Evolutionary conservation across 345 rosid species (phyloP).

Genomic region (Linum tenue): DNA sequence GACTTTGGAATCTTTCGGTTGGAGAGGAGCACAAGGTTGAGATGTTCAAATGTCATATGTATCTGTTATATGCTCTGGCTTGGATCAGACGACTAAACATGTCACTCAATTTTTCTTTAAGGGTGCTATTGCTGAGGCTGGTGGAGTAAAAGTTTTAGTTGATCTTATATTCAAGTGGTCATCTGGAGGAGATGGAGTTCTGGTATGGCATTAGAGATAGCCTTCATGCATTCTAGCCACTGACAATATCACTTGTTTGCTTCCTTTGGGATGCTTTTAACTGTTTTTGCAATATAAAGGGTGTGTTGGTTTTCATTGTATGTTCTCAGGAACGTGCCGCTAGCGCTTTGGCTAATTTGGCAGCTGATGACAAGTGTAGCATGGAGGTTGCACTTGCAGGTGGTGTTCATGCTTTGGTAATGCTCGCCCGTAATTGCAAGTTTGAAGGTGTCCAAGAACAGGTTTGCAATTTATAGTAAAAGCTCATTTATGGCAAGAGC

Average conservation of each 20-base stretch:
- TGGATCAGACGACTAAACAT: neutral
- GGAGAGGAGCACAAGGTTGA: constrained; percentile 87
- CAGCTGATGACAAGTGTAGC: constrained; percentile 82
- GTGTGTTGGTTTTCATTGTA: neutral
- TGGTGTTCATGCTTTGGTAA: constrained; percentile 71
- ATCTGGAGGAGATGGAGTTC: constrained; percentile 65
- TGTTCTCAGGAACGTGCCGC: constrained; percentile 72
- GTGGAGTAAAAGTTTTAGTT: constrained; percentile 66
- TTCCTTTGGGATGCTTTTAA: neutral
- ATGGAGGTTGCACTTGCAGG: constrained; percentile 67
- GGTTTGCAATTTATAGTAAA: constrained; percentile 22
- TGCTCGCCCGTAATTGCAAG: constrained; percentile 77
- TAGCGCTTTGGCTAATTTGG: constrained; percentile 80
- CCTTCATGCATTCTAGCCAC: neutral
- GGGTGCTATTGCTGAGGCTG: constrained; percentile 76
- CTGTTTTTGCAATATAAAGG: neutral
- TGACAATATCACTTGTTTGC: neutral
- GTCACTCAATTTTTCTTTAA: constrained; percentile 12
- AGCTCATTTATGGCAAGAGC: neutral
- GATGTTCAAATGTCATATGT: neutral
- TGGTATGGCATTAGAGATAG: constrained; percentile 30
- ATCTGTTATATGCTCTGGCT: neutral
- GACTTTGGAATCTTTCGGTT: constrained; percentile 81
- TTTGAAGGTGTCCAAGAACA: constrained; percentile 80
- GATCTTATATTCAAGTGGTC: constrained; percentile 80